Base-by-base conservation (phyloP, 1,139 yeast species). In the Spencermartinsiella ligniputridi region DNA sequence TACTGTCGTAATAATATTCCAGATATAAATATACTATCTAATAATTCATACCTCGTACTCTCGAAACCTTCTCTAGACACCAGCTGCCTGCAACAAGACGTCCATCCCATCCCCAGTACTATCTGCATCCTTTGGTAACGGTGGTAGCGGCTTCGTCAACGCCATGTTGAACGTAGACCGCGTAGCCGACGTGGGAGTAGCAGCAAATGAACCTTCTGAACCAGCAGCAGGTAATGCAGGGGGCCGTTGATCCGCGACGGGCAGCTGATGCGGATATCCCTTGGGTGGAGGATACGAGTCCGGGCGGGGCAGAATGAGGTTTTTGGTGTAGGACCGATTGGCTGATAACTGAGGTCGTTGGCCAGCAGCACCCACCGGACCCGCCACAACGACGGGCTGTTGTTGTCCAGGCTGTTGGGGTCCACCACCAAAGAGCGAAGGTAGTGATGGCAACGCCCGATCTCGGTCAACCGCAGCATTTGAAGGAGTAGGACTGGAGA, bases 111-210 rank as follows among this genome's bases (percentile, higher is more conserved):
- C 61, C 3, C 42, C 41, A 21, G 39, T 39, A n/a, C 37, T 38
- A 20, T 44, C 40, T 13, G 56, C 60, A 34, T 56, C 61, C 37
- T 44, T 51, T 20, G 66, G 66, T 41, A 61, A 47, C 3, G 65
- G 66, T 13, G 67, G 66, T 34, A 62, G 47, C 12, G 66, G 67
- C 49, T 62, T 62, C 42, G 59, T 48, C 44, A 53, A 40, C 32
- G 45, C 44, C 35, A 42, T 37, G 43, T 44, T 47, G 24, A 15
- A 37, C 9, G 40, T 37, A n/a, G 32, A 22, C 35, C 40, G n/a
- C 11, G 27, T 37, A 29, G 24, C 27, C 13, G 12, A 33, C 18
- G 25, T 34, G 19, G 50, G 29, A 20, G 39, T 33, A 13, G 45
- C 35, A 15, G 42, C 27, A 24, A 22, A 25, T n/a, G 47, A 22